Evolutionary conservation across 306 rosid genomes (phyloP).

Genomic region (Luffa acutangula): DNA sequence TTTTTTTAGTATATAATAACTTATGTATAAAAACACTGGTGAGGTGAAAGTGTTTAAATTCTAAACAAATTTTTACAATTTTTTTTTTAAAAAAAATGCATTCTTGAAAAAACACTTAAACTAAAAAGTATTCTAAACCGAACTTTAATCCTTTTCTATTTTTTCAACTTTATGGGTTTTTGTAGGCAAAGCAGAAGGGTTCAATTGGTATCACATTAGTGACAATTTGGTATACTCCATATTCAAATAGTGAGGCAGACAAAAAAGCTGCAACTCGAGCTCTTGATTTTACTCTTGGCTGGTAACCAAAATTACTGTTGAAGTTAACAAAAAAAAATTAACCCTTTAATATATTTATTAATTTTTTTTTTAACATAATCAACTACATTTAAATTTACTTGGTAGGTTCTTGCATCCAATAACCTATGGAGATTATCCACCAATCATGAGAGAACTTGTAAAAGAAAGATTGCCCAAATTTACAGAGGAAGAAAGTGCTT

Average conservation of each 20-base stretch:
- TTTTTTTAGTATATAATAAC: no score
- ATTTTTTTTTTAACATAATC: no score
- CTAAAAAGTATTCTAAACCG: no score
- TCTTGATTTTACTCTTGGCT: constrained; percentile 46
- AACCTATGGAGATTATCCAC: constrained; percentile 26
- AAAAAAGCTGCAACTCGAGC: constrained; percentile 24
- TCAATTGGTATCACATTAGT: constrained; percentile 39
- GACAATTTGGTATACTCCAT: constrained; percentile 33
- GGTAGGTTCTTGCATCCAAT: constrained; percentile 24
- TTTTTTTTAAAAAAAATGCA: no score
- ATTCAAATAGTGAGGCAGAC: constrained; percentile 19
- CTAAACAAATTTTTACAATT: no score
- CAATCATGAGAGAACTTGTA: constrained; percentile 17
- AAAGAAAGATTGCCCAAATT: constrained; percentile 26
- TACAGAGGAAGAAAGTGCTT: background rate
- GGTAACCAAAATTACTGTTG: constrained; percentile 16
- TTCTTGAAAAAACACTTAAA: no score
- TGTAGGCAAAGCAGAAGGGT: constrained; percentile 38
- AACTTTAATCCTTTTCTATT: no score
- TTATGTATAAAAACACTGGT: no score
- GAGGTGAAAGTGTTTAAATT: no score
- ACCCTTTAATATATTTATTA: background rate
- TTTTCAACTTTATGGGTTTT: background rate
- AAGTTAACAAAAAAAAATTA: background rate
- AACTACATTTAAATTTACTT: background rate